These are phyloP conservation scores for Hypholoma fasciculare DNA, from an alignment of 768 basidiomycete species.

Conservation along the genomic window DNA sequence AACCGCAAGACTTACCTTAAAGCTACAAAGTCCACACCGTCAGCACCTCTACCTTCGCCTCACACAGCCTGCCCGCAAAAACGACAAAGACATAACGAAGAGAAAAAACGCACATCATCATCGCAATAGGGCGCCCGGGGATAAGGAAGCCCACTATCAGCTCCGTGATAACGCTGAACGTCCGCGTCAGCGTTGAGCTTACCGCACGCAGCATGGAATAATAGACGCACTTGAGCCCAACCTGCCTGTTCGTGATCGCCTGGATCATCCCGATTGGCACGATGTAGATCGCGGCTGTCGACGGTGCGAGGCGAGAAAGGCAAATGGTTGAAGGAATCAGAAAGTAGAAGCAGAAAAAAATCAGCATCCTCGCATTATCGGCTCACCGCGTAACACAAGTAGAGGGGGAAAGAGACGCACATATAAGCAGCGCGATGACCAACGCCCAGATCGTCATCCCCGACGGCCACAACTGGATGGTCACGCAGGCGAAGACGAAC, in stretches of 20 bases:
- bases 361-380: neutral
- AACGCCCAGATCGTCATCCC: slow-evolving; percentile 71
- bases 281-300: slow-evolving; percentile 52
- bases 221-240: slow-evolving; percentile 47
- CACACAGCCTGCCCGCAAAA: neutral
- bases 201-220: no score
- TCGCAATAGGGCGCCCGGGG: slow-evolving; percentile 26
- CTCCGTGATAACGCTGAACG: slow-evolving; percentile 65
- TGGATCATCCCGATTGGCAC: slow-evolving; percentile 80
- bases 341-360: no score
- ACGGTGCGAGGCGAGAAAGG: neutral
- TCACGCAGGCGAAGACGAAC: slow-evolving; percentile 61
- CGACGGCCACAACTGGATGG: slow-evolving; percentile 66
- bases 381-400: neutral
- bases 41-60: neutral
- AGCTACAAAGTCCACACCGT: slow-evolving; percentile 21
- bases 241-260: slow-evolving; percentile 79
- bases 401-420: slow-evolving; percentile 23
- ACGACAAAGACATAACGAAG: no score
- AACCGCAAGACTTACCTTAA: slow-evolving; percentile 29
- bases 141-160: slow-evolving; percentile 64
- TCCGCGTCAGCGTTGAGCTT: neutral
- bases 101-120: slow-evolving; percentile 18
- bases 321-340: no score
- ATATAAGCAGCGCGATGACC: slow-evolving; percentile 47